phyloP scores from a whole-genome alignment of 495 filamentous ascomycete species.

The Daldinia vernicosa region DNA sequence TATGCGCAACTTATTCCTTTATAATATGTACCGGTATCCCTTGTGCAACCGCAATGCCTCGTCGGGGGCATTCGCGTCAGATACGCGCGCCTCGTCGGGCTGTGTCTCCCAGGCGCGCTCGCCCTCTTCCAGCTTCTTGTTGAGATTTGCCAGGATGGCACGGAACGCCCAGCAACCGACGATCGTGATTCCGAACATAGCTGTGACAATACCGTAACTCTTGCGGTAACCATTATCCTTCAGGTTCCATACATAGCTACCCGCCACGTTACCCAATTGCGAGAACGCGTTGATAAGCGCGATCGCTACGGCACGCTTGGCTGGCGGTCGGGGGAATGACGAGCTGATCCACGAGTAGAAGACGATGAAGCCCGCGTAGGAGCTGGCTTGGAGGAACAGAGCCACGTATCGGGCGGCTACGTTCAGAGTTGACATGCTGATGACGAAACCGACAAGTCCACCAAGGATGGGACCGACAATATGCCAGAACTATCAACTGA shows the following conservation, averaged over 20 bases:
- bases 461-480: slow-evolving; percentile 73
- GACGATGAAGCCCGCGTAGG: slow-evolving; percentile 74
- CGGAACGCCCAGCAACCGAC: slow-evolving; percentile 57
- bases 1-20: not conserved
- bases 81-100: slow-evolving; percentile 37
- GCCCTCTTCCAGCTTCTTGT: slow-evolving; percentile 70
- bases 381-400: slow-evolving; percentile 73
- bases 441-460: slow-evolving; percentile 74
- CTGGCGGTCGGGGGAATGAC: slow-evolving; percentile 75
- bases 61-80: slow-evolving; percentile 32
- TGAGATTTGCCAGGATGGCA: slow-evolving; percentile 68
- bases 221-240: slow-evolving; percentile 51
- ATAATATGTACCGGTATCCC: slow-evolving; percentile 43
- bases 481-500: slow-evolving; percentile 68
- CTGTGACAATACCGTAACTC: slow-evolving; percentile 63
- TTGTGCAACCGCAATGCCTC: slow-evolving; percentile 40
- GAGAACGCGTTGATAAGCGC: slow-evolving; percentile 81
- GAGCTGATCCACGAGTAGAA: slow-evolving; percentile 81
- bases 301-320: slow-evolving; percentile 80
- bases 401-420: slow-evolving; percentile 75
- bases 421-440: slow-evolving; percentile 72
- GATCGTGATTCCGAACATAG: slow-evolving; percentile 70
- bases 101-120: slow-evolving; percentile 43
- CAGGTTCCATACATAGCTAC: slow-evolving; percentile 75
- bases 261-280: slow-evolving; percentile 76